A percentile compares a stretch with the other conserved stretches of the same genome.
Conservation (phyloP, 805 yeast species). For the Metahyphopichia silvanorum region DNA sequence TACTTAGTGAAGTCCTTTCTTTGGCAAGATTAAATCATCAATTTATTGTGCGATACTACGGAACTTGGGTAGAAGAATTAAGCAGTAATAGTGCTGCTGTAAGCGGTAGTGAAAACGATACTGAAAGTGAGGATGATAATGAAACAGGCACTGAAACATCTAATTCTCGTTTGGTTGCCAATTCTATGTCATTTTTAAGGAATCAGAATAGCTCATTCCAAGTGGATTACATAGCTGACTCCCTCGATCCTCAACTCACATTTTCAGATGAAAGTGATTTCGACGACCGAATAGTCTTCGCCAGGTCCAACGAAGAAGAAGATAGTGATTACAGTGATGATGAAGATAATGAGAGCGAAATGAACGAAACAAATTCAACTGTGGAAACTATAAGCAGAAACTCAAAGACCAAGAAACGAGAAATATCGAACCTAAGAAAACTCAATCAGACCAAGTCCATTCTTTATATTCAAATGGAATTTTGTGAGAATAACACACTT, state of each 20-base stretch:
- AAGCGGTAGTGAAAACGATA: conserved; percentile 17
- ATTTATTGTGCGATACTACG: conserved; percentile 92
- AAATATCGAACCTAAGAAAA: not conserved
- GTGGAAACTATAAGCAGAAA: conserved; percentile 1
- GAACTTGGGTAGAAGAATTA: conserved; percentile 94
- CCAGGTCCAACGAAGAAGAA: conserved; percentile 17
- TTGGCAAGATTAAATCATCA: conserved; percentile 91
- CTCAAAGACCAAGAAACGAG: conserved; percentile 2
- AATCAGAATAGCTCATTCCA: conserved; percentile 26
- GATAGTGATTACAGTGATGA: conserved; percentile 6
- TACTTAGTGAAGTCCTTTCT: conserved; percentile 87
- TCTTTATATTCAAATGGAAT: conserved; percentile 95
- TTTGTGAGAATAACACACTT: conserved; percentile 91
- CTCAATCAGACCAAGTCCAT: conserved; percentile 48
- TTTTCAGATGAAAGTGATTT: conserved; percentile 41
- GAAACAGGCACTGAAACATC: conserved; percentile 23
- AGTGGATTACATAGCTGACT: conserved; percentile 69
- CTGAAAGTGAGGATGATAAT: conserved; percentile 15
- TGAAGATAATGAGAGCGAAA: conserved; percentile 3
- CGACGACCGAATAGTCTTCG: conserved; percentile 31
- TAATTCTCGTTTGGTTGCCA: conserved; percentile 17
- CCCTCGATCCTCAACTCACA: conserved; percentile 55
- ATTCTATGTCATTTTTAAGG: conserved; percentile 16
- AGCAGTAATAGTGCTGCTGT: conserved; percentile 10
- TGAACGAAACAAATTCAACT: not conserved